Evolutionary conservation across 2,329 filamentous ascomycete genomes (phyloP).

Genomic region (Ramularia endophylla): DNA sequence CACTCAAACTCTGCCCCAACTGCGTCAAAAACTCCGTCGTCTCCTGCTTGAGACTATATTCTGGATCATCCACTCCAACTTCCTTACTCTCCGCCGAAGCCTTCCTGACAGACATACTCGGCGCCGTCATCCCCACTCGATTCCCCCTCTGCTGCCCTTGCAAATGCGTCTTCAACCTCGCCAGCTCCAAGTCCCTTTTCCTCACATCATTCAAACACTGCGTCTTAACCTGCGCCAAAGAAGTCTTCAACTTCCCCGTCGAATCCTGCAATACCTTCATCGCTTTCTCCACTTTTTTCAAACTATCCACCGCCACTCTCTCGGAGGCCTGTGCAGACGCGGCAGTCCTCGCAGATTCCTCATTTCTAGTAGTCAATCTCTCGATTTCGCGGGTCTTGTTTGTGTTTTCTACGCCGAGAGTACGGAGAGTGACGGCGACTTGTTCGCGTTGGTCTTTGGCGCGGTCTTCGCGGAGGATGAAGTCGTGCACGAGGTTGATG

Average conservation of each 20-base stretch:
- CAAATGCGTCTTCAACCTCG: slow-evolving; percentile 81
- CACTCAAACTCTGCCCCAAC: slow-evolving; percentile 73
- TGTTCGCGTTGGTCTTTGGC: slow-evolving; percentile 85
- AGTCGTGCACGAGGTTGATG: slow-evolving; percentile 89
- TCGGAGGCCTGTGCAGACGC: slow-evolving; percentile 68
- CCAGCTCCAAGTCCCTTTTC: slow-evolving; percentile 83
- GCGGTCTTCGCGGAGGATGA: slow-evolving; percentile 86
- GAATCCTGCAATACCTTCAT: slow-evolving; percentile 77
- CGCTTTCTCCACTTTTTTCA: slow-evolving; percentile 68
- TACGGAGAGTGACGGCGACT: slow-evolving; percentile 70
- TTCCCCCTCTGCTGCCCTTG: slow-evolving; percentile 54
- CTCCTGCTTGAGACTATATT: slow-evolving; percentile 71
- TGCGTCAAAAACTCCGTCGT: slow-evolving; percentile 87
- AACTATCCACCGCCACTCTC: slow-evolving; percentile 73
- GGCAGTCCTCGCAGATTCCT: slow-evolving; percentile 61
- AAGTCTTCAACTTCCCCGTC: slow-evolving; percentile 67
- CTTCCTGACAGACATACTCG: slow-evolving; percentile 46
- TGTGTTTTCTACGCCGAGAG: slow-evolving; percentile 66
- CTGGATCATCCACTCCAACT: slow-evolving; percentile 47
- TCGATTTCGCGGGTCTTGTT: slow-evolving; percentile 50
- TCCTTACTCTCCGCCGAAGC: slow-evolving; percentile 40
- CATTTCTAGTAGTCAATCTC: slow-evolving; percentile 20
- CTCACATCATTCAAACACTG: slow-evolving; percentile 87
- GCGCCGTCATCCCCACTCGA: slow-evolving; percentile 39
- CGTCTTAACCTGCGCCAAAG: slow-evolving; percentile 75